Percentiles rank a stretch among this genome's conserved stretches.
Evolutionary conservation across 768 basidiomycete species (phyloP).

Genomic region (Tricholoma furcatifolium): DNA sequence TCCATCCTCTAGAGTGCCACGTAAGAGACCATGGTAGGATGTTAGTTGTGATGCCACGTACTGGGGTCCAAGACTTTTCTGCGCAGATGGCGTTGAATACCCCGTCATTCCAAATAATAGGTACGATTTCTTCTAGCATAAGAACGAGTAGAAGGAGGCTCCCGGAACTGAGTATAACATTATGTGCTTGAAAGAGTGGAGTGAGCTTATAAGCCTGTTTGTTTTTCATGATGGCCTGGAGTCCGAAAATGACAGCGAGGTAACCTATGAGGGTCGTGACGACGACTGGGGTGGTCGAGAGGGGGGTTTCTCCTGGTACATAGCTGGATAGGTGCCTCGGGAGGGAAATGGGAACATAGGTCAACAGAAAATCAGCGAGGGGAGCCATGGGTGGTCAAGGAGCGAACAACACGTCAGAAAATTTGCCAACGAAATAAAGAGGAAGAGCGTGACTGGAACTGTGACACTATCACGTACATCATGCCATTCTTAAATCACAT

Average conservation of each 20-base stretch:
- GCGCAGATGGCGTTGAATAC: slow-evolving; percentile 78
- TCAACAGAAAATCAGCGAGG: slow-evolving; percentile 71
- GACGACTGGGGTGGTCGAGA: slow-evolving; percentile 81
- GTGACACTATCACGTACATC: slow-evolving; percentile 16
- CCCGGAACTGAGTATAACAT: slow-evolving; percentile 81
- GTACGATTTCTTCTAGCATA: slow-evolving; percentile 90
- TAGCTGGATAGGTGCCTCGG: slow-evolving; percentile 61
- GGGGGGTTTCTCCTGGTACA: slow-evolving; percentile 72
- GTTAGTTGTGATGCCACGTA: slow-evolving; percentile 38
- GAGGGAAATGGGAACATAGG: slow-evolving; percentile 54
- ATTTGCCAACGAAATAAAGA: slow-evolving; percentile 16
- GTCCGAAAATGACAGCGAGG: slow-evolving; percentile 85
- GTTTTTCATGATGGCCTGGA: slow-evolving; percentile 82
- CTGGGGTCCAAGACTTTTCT: slow-evolving; percentile 80
- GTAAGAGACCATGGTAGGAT: slow-evolving; percentile 5
- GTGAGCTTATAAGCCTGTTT: slow-evolving; percentile 73
- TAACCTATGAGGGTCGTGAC: slow-evolving; percentile 70
- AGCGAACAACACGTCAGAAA: slow-evolving; percentile 16
- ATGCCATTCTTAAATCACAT: slow-evolving; percentile 7
- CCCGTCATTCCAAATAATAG: slow-evolving; percentile 71
- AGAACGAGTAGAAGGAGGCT: slow-evolving; percentile 83
- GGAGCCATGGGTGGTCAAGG: slow-evolving; percentile 51
- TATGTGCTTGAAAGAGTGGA: slow-evolving; percentile 85
- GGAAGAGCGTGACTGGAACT: slow-evolving; percentile 9
- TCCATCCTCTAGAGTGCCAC: slow-evolving; percentile 70